These are phyloP conservation scores for Pezicula neosporulosa DNA, from an alignment of 2,329 filamentous ascomycete species.

Conservation along the genomic window DNA sequence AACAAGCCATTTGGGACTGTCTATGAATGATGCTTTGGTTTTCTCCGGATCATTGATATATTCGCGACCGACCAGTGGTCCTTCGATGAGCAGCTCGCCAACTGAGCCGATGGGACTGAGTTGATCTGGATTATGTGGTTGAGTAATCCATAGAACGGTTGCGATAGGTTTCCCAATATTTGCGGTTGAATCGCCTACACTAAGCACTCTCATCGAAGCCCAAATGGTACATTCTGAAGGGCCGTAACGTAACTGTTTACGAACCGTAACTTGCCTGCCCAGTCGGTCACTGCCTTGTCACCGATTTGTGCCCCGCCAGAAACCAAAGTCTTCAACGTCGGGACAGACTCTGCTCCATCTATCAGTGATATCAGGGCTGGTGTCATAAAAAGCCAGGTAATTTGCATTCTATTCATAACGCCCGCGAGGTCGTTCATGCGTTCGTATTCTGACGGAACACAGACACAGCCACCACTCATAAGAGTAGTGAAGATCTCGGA, in stretches of 20 bases:
- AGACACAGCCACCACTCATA: no score
- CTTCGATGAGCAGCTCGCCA: constrained; percentile 36
- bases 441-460: no score
- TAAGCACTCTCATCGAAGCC: not conserved
- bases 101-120: constrained; percentile 29
- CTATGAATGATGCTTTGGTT: constrained; percentile 32
- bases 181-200: not conserved
- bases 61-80: constrained; percentile 32
- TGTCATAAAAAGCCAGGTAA: no score
- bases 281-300: constrained; percentile 32
- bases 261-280: constrained; percentile 32
- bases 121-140: constrained; percentile 33
- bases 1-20: constrained; percentile 24
- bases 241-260: constrained; percentile 40
- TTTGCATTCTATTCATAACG: no score
- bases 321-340: constrained; percentile 17
- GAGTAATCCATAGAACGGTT: constrained; percentile 32
- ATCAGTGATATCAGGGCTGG: no score
- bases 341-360: no score
- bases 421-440: no score
- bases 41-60: constrained; percentile 35
- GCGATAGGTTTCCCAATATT: constrained; percentile 1
- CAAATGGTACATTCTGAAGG: constrained; percentile 23
- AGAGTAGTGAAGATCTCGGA: not conserved
- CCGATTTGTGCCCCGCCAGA: constrained; percentile 32